Evolutionary conservation across 2,329 filamentous ascomycete genomes (phyloP).

Genomic region (Fonsecaea monophora): DNA sequence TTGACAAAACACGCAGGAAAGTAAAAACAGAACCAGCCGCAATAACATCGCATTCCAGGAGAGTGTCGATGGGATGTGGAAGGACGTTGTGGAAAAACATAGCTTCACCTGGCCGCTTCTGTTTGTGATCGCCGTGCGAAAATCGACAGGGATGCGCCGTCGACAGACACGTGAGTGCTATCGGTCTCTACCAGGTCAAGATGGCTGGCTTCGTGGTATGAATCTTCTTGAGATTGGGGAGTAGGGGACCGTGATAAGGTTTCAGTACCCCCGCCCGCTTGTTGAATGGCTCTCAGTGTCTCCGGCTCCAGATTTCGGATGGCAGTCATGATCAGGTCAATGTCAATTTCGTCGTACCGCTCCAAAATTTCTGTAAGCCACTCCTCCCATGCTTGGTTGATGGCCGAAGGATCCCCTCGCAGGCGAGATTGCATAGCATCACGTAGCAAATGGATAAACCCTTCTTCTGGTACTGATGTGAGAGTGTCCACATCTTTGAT

Average conservation of each 20-base stretch:
- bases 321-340: slow-evolving; percentile 28
- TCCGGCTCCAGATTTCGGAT: slow-evolving; percentile 23
- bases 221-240: slow-evolving; percentile 1
- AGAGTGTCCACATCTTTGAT: neutral
- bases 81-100: neutral
- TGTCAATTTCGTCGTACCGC: slow-evolving; percentile 32
- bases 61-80: neutral
- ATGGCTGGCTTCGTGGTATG: slow-evolving; percentile 15
- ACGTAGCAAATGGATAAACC: slow-evolving; percentile 24
- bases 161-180: slow-evolving; percentile 24
- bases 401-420: slow-evolving; percentile 16
- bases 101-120: slow-evolving; percentile 32
- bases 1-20: neutral
- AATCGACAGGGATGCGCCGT: slow-evolving; percentile 22
- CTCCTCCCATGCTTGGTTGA: slow-evolving; percentile 57
- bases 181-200: slow-evolving; percentile 30
- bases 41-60: neutral
- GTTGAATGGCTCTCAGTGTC: slow-evolving; percentile 4
- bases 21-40: slow-evolving; percentile 1
- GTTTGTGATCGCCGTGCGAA: slow-evolving; percentile 32
- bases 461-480: slow-evolving; percentile 11
- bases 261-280: slow-evolving; percentile 5
- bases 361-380: slow-evolving; percentile 65
- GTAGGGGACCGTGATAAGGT: slow-evolving; percentile 16
- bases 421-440: slow-evolving; percentile 28